Base-by-base conservation (phyloP, 495 filamentous ascomycete genomes). In the Talaromyces proteolyticus region DNA sequence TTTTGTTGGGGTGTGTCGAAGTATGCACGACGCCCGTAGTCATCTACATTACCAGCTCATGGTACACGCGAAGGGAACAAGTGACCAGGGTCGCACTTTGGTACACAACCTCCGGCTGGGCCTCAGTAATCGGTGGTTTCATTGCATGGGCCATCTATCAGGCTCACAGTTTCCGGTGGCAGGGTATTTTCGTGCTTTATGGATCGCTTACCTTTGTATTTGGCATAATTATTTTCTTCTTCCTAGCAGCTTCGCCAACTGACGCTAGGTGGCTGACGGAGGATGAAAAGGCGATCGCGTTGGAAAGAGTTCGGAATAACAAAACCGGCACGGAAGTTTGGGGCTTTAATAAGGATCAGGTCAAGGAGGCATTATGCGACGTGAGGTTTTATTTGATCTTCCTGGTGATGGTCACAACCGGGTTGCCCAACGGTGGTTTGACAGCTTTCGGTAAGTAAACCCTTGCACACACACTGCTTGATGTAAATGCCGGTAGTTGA, bases 1-100 rank as follows among this genome's bases (percentile, higher is more conserved):
- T 81, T 54, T 61, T 81, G 16, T 66, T 80, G 3, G 79, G 76
- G 3, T 59, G 76, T 19, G 66, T 77, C 37, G 81, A 85, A 61
- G 76, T 77, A 0, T 69, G 69, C 3, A 68, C 80, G 2, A 80
- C 78, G 43, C 81, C 81, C 0, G 79, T 83, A 49, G 69, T 82
- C 1, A 64, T 83, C 2, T 66, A 80, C 24, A 77, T 78, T 60
- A 68, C 71, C 4, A 78, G 26, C 12, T 29, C 26, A 6, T 29
- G 5, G 12, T 29, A 29, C n/a, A n/a, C n/a, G n/a, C n/a, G 26
- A 12, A 37, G 20, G 4, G 52, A 54, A 26, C 52, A 54, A 38
- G 40, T 44, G 10, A 23, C 38, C 4, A 19, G 52, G 24, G 40
- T 44, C 2, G 49, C 57, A 34, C 53, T 59, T 26, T 63, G 60